Base-by-base conservation (phyloP, 2,329 filamentous ascomycete species). In the Coniochaeta sp. region DNA sequence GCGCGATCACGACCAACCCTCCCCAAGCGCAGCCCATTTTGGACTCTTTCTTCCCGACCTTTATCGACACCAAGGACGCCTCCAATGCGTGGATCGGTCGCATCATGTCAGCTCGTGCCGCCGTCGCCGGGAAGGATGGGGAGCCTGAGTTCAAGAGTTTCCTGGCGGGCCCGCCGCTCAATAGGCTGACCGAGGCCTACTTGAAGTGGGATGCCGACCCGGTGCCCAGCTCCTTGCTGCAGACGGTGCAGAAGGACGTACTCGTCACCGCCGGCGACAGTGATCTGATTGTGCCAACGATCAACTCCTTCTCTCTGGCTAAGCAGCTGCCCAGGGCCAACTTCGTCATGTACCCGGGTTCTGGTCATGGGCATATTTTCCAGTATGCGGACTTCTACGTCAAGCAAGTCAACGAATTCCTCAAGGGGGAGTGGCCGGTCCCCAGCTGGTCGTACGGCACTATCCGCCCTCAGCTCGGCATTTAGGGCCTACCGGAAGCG, bases 341-440 rank as follows among this genome's bases (percentile, higher is more conserved):
- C 10, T 47, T 53, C 16, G 16, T 50, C 24, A 50, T 53, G 46
- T 53, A 45, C 20, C 51, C 51, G 24, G 38, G 48, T 7, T 50
- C 48, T 30, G 51, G 51, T 12, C 51, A 53, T 20, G 51, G 51
- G 4, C 51, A 53, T 38, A 26, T 53, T 20, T 53, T 53, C 28
- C 51, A 53, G 40, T 53, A 49, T 45, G 48, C 51, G 13, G 38
- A 26, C 20, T 53, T 50, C 26, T 53, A 50, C 13, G 51, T 38
- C 9, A 18, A 47, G 35, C 32, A 42, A 24, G 47, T 53, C 20
- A 22, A 20, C 26, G 48, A 30, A 3, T 56, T 50, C 28, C 46
- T 51, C 35, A 30, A 31, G n/a, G 49, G 49, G 3, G 49, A 32
- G 49, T 47, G 32, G 32, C 32, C 32, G 9, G 32, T 35, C 32